Conservation (phyloP, 257 asterid species). For the Misopates orontium region DNA sequence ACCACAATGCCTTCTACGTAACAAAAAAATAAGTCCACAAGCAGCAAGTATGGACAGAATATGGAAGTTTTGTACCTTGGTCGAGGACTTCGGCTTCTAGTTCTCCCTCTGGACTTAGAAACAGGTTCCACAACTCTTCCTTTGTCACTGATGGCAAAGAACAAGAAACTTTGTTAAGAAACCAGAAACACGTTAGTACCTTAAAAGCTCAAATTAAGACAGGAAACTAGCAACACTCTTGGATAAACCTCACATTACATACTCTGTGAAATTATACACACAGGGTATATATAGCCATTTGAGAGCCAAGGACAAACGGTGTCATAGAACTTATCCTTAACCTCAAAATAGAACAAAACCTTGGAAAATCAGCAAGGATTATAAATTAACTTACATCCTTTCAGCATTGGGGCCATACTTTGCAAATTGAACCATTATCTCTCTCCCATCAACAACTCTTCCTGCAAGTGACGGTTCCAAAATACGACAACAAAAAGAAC, state of each 20-base stretch:
- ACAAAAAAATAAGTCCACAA: neutral
- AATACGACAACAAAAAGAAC: neutral
- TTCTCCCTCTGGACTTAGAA: constrained; percentile 21
- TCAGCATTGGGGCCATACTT: constrained; percentile 43
- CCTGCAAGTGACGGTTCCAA: constrained; percentile 22
- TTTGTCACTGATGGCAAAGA: constrained; percentile 27
- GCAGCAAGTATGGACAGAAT: neutral
- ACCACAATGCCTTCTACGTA: neutral
- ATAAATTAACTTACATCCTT: constrained; percentile 34
- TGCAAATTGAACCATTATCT: constrained; percentile 39
- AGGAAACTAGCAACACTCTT: no score
- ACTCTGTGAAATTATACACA: neutral
- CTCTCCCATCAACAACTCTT: constrained; percentile 40
- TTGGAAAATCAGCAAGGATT: neutral
- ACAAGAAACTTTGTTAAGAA: neutral
- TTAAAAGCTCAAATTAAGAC: neutral
- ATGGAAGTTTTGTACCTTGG: constrained; percentile 25
- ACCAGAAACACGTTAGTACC: neutral
- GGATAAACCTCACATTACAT: no score
- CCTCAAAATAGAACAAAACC: neutral
- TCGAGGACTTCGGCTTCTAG: constrained; percentile 38
- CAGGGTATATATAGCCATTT: neutral
- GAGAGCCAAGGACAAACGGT: neutral
- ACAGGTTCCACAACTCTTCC: constrained; percentile 33
- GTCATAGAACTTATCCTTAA: neutral